Percentiles rank a stretch among this genome's conserved stretches.
Conservation (phyloP, 108 stramenopile genomes). For the Discostella stelligeroides region DNA sequence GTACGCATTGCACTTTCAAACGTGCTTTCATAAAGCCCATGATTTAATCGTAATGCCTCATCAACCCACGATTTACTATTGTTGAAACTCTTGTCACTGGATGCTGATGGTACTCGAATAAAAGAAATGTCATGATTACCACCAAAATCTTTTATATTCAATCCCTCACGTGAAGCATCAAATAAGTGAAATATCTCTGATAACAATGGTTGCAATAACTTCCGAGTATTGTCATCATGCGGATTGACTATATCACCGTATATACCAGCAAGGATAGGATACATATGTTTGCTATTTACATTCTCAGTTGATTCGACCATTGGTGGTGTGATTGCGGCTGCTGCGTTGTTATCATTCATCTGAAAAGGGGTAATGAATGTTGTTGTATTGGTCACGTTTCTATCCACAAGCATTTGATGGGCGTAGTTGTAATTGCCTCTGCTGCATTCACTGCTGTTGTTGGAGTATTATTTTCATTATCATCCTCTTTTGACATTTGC, state of each 20-base stretch:
- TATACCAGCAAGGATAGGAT: background rate
- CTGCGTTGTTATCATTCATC: no score
- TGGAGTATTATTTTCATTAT: no score
- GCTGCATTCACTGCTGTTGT: no score
- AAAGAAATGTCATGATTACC: background rate
- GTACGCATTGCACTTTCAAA: background rate
- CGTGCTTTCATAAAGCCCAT: no score
- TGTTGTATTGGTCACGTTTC: no score
- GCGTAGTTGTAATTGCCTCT: no score
- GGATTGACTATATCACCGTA: background rate
- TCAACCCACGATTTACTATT: constrained; percentile 7
- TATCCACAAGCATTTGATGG: no score
- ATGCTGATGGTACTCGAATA: constrained; percentile 1
- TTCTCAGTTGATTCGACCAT: no score
- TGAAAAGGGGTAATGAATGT: no score
- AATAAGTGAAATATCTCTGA: background rate
- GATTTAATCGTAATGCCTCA: background rate
- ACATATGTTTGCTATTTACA: no score
- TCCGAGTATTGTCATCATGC: background rate
- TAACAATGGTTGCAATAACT: background rate
- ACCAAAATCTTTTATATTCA: constrained; percentile 7
- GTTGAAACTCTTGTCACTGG: constrained; percentile 1
- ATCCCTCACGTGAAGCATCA: constrained; percentile 1
- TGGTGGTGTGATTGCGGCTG: no score
- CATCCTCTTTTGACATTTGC: no score